Evolutionary conservation across 2,329 filamentous ascomycete species (phyloP).

Genomic region (Triangularia setosa): DNA sequence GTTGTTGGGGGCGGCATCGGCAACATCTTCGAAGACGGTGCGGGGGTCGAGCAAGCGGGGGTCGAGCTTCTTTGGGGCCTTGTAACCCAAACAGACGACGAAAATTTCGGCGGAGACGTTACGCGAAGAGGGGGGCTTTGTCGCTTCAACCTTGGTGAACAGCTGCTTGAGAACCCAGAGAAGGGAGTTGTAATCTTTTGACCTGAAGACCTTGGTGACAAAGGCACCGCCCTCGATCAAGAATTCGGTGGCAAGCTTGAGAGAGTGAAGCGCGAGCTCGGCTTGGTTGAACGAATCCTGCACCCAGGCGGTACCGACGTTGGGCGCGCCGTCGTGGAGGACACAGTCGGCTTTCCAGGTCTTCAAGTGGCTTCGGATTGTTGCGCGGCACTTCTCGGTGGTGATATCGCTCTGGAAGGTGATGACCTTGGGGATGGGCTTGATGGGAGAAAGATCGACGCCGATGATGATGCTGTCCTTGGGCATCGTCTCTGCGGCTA

Average conservation of each 20-base stretch:
- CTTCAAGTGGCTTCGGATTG: slow-evolving; percentile 84
- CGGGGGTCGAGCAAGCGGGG: slow-evolving; percentile 87
- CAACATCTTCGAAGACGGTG: slow-evolving; percentile 88
- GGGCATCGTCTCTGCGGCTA: slow-evolving; percentile 93
- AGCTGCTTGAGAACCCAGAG: slow-evolving; percentile 98
- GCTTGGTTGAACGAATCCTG: slow-evolving; percentile 98
- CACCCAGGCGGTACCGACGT: slow-evolving; percentile 96
- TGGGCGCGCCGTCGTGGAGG: slow-evolving; percentile 93
- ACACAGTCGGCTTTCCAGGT: slow-evolving; percentile 96
- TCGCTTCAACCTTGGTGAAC: slow-evolving; percentile 92
- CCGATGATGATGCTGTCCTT: slow-evolving; percentile 84
- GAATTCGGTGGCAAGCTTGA: slow-evolving; percentile 95
- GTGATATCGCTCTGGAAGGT: slow-evolving; percentile 98
- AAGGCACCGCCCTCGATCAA: slow-evolving; percentile 85
- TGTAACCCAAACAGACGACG: slow-evolving; percentile 92
- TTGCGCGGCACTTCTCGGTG: slow-evolving; percentile 90
- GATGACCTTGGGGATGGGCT: slow-evolving; percentile 88
- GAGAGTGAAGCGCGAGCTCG: slow-evolving; percentile 80
- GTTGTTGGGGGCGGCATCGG: slow-evolving; percentile 82
- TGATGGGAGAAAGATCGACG: slow-evolving; percentile 92
- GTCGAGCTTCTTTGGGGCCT: slow-evolving; percentile 89
- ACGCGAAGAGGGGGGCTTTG: slow-evolving; percentile 91
- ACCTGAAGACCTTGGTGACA: slow-evolving; percentile 95
- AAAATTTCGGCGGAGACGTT: slow-evolving; percentile 99
- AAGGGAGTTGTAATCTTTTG: slow-evolving; percentile 92